phyloP scores from a whole-genome alignment of 176 grass and related monocot species.

The Pharus latifolius region DNA sequence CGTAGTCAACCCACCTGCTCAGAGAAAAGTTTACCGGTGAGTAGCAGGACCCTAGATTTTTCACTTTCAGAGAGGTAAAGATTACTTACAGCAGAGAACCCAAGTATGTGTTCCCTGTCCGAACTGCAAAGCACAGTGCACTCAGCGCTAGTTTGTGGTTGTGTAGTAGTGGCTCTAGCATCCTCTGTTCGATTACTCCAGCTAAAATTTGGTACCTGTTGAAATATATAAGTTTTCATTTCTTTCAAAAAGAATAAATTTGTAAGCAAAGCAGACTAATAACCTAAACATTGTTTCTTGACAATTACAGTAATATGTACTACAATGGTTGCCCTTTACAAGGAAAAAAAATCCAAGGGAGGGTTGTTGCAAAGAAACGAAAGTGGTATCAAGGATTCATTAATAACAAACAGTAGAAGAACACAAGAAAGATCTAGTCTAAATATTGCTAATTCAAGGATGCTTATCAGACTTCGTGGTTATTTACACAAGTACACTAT shows the following conservation, averaged over 20 bases:
- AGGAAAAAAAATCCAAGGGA: neutral
- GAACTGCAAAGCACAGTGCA: slow-evolving; percentile 54
- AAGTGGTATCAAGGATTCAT: too few relatives aligned
- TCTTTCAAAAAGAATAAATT: neutral
- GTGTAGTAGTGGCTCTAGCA: slow-evolving; percentile 64
- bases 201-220: slow-evolving; percentile 72
- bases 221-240: neutral
- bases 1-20: slow-evolving; percentile 79
- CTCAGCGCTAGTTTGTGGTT: slow-evolving; percentile 62
- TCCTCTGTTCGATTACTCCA: slow-evolving; percentile 78
- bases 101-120: slow-evolving; percentile 80
- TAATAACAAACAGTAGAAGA: too few relatives aligned
- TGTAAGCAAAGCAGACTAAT: neutral
- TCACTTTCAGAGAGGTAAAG: neutral
- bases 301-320: neutral
- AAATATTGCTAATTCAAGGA: too few relatives aligned
- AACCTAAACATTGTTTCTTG: neutral
- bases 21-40: neutral
- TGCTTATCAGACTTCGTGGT: too few relatives aligned
- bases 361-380: too few relatives aligned
- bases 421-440: too few relatives aligned
- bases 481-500: too few relatives aligned
- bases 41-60: neutral
- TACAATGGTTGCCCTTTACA: neutral
- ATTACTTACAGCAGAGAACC: slow-evolving; percentile 73